Percentiles rank a stretch among this genome's conserved stretches.
Conservation (phyloP, 2,329 filamentous ascomycete species). For the Leptoxyphium fumago region DNA sequence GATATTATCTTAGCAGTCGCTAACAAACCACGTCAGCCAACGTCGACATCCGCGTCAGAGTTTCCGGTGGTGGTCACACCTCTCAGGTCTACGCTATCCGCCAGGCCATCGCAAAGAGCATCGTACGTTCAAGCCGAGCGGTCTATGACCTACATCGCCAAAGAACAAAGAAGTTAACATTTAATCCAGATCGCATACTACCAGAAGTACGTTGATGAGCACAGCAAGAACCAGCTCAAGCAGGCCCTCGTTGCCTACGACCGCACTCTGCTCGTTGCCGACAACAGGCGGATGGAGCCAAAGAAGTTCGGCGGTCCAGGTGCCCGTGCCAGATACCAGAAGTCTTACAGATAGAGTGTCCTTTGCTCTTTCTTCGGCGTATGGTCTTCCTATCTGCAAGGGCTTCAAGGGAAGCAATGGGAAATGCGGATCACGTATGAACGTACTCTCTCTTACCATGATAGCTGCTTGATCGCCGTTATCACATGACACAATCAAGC, state of each 20-base stretch:
- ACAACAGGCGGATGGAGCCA: conserved; percentile 97
- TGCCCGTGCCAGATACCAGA: conserved; percentile 94
- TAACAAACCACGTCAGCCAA: conserved; percentile 34
- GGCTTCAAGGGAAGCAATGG: neutral
- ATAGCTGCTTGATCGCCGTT: too few species aligned
- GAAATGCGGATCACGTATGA: neutral
- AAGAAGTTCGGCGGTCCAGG: conserved; percentile 95
- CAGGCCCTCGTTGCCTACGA: conserved; percentile 91
- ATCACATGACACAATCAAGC: too few species aligned
- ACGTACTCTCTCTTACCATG: neutral
- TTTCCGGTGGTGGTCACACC: conserved; percentile 92
- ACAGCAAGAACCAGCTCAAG: conserved; percentile 99
- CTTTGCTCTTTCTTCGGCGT: neutral
- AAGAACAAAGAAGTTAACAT: neutral
- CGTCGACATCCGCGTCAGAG: conserved; percentile 95
- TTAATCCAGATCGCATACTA: conserved; percentile 63
- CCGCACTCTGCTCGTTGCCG: conserved; percentile 92
- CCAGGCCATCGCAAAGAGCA: conserved; percentile 95
- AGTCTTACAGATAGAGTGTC: conserved; percentile 82
- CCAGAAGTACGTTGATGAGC: conserved; percentile 99
- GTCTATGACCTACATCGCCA: neutral
- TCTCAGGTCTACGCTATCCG: conserved; percentile 97
- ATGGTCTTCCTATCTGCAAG: neutral
- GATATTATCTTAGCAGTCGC: conserved; percentile 9
- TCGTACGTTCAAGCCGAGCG: conserved; percentile 33